A percentile compares a stretch with the other conserved stretches of the same genome.
phyloP scores from a whole-genome alignment of 2,329 filamentous ascomycete genomes.

The Paecilomyces dactylethromorphus region DNA sequence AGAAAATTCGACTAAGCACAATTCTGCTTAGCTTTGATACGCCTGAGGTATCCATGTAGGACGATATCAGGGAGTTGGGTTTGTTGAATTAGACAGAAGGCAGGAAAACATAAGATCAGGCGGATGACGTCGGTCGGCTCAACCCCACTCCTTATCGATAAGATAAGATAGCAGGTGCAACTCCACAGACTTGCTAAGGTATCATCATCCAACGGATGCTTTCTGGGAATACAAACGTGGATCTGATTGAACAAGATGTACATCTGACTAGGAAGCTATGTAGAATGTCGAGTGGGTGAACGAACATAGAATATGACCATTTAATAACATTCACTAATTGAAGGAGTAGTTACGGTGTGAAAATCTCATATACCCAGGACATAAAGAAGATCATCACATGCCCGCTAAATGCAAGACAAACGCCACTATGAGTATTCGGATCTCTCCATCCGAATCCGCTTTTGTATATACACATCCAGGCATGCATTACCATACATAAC shows the following conservation, averaged over 20 bases:
- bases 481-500: background rate
- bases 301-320: background rate
- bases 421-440: background rate
- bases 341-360: background rate
- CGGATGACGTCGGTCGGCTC: constrained; percentile 5
- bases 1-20: background rate
- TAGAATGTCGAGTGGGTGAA: background rate
- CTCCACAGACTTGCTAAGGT: no score
- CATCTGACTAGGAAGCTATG: background rate
- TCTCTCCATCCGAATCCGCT: background rate
- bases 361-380: background rate
- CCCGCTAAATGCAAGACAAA: background rate
- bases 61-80: background rate
- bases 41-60: background rate
- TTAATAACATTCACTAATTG: background rate
- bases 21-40: background rate
- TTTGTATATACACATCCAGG: background rate
- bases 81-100: background rate
- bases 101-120: background rate
- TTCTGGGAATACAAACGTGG: background rate
- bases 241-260: background rate
- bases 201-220: background rate
- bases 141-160: constrained; percentile 4
- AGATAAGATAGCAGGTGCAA: background rate
- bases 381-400: background rate